Conservation (phyloP, 2,329 filamentous ascomycete genomes). For the Monilinia laxa region DNA sequence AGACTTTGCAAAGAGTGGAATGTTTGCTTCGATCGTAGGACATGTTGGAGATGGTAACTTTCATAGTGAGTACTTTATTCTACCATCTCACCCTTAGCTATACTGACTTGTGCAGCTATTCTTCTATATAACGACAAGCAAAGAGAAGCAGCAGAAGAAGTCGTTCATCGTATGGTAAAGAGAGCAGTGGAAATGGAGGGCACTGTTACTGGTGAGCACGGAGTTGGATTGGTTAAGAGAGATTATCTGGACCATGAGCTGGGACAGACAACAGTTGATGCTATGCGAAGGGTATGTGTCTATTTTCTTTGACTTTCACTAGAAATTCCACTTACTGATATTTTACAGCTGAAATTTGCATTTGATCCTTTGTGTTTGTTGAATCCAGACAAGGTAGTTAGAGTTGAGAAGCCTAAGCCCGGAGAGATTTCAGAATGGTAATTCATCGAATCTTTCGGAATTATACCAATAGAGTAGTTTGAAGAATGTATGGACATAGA, state of each 20-base stretch:
- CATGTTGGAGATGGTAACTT: constrained; percentile 80
- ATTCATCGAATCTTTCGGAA: neutral
- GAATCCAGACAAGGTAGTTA: constrained; percentile 68
- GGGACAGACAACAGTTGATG: constrained; percentile 70
- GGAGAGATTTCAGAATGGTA: constrained; percentile 51
- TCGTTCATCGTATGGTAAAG: constrained; percentile 85
- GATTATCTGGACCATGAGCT: constrained; percentile 80
- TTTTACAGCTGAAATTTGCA: constrained; percentile 67
- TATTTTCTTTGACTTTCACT: neutral
- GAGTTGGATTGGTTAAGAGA: constrained; percentile 79
- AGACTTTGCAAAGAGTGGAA: constrained; percentile 56
- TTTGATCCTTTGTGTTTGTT: constrained; percentile 70
- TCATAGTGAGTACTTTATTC: constrained; percentile 50
- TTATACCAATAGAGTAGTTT: neutral
- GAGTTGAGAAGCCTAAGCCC: constrained; percentile 55
- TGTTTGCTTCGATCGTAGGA: constrained; percentile 64
- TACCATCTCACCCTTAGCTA: neutral
- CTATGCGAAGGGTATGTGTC: constrained; percentile 71
- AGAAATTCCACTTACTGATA: constrained; percentile 17
- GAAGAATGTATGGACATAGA: neutral
- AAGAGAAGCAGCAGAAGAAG: constrained; percentile 62
- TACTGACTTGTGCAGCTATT: constrained; percentile 43
- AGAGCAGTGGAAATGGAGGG: constrained; percentile 81
- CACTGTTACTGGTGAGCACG: constrained; percentile 83
- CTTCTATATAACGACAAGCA: constrained; percentile 66